Evolutionary conservation across 352 stramenopile genomes (phyloP), one percentile per base, ranked within the genome.

Genomic region (Phytophthora foliorum): DNA sequence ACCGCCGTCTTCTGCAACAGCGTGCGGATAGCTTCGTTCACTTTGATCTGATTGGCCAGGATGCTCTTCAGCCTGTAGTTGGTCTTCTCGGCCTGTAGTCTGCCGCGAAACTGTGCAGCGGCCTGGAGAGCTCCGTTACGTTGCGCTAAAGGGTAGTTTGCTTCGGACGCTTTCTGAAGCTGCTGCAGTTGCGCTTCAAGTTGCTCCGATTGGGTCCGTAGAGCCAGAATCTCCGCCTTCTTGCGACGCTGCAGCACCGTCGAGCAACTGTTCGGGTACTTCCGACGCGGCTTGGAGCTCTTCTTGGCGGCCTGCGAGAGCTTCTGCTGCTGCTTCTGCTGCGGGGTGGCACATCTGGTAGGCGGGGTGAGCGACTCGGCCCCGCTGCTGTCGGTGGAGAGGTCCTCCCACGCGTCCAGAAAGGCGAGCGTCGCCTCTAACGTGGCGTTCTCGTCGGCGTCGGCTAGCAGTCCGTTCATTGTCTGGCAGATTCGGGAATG

Each of bases 161-260:
- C 38, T 4, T n/a, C 34, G 21, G 57, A 42, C 2, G 58, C 46
- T 1, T 46, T 42, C 29, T 68, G 32, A 29, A 78, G 56, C 41
- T 68, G 50, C 46, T 36, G 32, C 3, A 78, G 42, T 21, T 66
- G 65, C 29, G 5, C 8, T 17, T 75, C 66, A 27, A 78, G 48
- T 46, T 64, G 51, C 60, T 51, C 39, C 45, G 56, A 60, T 41
- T 73, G 60, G 1, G n/a, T 58, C 9, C 66, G 19, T n/a, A 78
- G 36, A 17, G 69, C 56, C 34, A 64, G 9, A 34, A 75, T 65
- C 27, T 75, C 71, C 7, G 69, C 66, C 39, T 78, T 78, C 60
- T 78, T 78, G 9, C 67, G 66, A 6, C 61, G 57, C 38, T 75
- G 67, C 27, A 71, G 19, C 22, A 50, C 53, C 4, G 67, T 74